Evolutionary conservation across 1,139 yeast species (phyloP), one percentile per base, ranked within the genome.

Genomic region (Blastobotrys persicus): DNA sequence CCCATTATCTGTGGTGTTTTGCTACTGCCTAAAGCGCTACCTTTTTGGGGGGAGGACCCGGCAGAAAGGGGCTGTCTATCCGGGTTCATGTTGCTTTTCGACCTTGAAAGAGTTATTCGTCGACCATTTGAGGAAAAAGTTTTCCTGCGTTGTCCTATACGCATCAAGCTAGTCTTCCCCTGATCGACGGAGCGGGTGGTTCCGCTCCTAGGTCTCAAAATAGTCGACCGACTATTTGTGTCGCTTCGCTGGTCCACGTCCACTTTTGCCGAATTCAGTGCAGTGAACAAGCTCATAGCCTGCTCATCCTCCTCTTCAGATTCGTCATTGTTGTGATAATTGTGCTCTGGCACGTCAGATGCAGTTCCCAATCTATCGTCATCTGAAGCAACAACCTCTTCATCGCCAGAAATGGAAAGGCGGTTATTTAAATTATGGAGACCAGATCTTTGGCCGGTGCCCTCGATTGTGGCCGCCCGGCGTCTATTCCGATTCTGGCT

Each of bases 151-250:
- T 58, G 59, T 13, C 61, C 61, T 28, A 58, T 61, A 17, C 61
- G 47, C 58, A 58, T 55, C 16, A 56, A 35, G 31, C 56, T 54
- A 17, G 50, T 34, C 42, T 54, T 56, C 4, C 59, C 52, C 17
- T 50, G 55, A 14, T 59, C 63, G 11, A 44, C 17, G 1, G 61
- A 55, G 33, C 50, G 46, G 4, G 51, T 44, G 2, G 61, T 61
- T 4, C 63, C 63, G 43, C 64, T 59, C 16, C 62, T 50, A 7
- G 64, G 64, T 7, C 66, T 48, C 43, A 61, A 42, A 23, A 56
- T 52, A 5, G n/a, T 40, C 3, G 48, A 4, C 28, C 48, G 13
- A 39, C 44, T 19, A 32, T 31, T 33, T 4, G 33, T 28, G 9
- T 38, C 32, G 16, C 46, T 34, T 5, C 34, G 38, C 2, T 19